Evolutionary conservation across 2,329 filamentous ascomycete species (phyloP), one percentile per base, ranked within the genome.

Genomic region (Trichoderma sp.): DNA sequence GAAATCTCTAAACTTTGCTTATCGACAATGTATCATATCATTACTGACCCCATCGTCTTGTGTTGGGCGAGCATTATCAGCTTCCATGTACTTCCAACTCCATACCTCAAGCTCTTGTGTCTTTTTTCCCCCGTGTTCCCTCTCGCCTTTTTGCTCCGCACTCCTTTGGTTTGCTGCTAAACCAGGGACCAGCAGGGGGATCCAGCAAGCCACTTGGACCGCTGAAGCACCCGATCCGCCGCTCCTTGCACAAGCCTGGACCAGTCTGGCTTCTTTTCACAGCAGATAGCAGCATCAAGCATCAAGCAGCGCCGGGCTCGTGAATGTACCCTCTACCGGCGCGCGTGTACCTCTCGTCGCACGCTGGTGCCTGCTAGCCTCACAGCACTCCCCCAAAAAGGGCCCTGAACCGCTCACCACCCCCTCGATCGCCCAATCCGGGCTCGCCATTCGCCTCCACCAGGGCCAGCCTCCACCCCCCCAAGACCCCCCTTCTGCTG

Each of bases 381-480:
- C 47, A 21, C 47, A 53, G 47, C 21, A 53, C 58, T 26, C 58
- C 58, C 58, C 63, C 39, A 36, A 61, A 71, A 60, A 60, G 56
- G 56, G 56, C 70, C 53, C 60, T 60, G 39, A 72, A 63, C 51
- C 64, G 43, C 69, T 61, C n/a, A 14, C 58, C 30, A 61, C 21
- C 65, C 30, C 62, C 58, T 69, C 72, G 53, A 73, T 70, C 69
- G 69, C 68, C 71, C 63, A 74, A 71, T 62, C 63, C 73, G 58
- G 57, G 65, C 43, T 58, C 60, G 21, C 51, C 66, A 72, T 39
- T 63, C 32, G 30, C 43, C 67, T 26, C 26, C 21, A n/a, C 65
- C 70, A 36, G 28, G 56, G 43, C 56, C 39, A 63, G 65, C 71
- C 68, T 73, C 71, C 71, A 68, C 71, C 56, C 34, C 32, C 32